Evolutionary conservation across 169 alveolate genomes (phyloP), one percentile per base, ranked within the genome.

Genomic region (Plasmodium cynomolgi): DNA sequence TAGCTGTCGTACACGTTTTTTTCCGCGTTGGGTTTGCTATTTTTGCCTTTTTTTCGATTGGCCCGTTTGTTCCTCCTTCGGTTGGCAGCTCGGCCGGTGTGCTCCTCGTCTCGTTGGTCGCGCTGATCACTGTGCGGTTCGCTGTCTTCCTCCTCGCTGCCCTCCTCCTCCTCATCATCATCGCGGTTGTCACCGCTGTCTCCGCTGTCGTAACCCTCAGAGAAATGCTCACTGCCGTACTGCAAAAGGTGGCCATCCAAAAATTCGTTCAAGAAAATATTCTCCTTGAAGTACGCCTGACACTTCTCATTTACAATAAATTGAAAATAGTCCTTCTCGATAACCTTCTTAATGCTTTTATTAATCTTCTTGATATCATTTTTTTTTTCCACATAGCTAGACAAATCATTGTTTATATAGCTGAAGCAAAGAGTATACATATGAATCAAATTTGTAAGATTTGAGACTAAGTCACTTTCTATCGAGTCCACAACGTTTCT

Each of bases 381-480:
- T 80, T 80, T 90, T 81, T 82, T 83, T 85, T 85, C 81, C 20
- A 31, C 74, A 50, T 91, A 83, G 41, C n/a, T 82, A 58, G 91
- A 81, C 79, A 91, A 91, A 50, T 83, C 83, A n/a, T 33, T 83
- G 41, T 91, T 91, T 44, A 91, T 91, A 73, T 72, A 83, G 77
- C 74, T 91, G 56, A 81, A 91, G 20, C 95, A 81, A n/a, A 91
- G 58, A 3, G 95, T 91, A 83, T 91, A 83, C 37, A 91, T 81
- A 29, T 91, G 95, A 50, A 91, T 82, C 37, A 91, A 44, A 29
- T 47, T 62, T 23, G 92, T 91, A 29, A 82, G 34, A 39, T 91
- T 81, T 5, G 37, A 17, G 75, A 41, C 50, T 72, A 91, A 47
- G 31, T 91, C 92, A 50, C 50, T 73, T 91, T 91, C 95, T 37